Conservation (phyloP, 2,329 filamentous ascomycete species). For the Phialophora chinensis region DNA sequence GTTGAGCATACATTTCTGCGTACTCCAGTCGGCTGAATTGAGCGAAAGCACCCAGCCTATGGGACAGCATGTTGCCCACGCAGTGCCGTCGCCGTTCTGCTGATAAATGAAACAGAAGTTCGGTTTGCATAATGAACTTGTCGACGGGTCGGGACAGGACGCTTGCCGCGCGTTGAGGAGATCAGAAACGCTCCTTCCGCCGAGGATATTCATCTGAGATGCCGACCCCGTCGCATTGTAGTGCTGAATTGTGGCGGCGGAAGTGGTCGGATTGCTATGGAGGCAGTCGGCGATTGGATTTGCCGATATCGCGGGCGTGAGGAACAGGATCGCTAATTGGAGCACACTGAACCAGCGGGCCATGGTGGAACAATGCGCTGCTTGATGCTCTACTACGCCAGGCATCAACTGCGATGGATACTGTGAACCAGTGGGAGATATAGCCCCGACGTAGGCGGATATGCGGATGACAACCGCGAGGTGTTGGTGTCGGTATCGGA, state of each 20-base stretch:
- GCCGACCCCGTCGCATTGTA: slow-evolving; percentile 3
- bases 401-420: slow-evolving; percentile 3
- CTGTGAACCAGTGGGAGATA: neutral
- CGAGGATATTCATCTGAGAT: slow-evolving; percentile 10
- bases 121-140: slow-evolving; percentile 22
- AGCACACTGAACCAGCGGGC: neutral
- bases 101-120: slow-evolving; percentile 32
- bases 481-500: slow-evolving; percentile 2
- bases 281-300: slow-evolving; percentile 3
- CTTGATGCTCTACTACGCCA: neutral
- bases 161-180: slow-evolving; percentile 23
- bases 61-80: slow-evolving; percentile 35
- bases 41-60: slow-evolving; percentile 26
- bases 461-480: slow-evolving; percentile 8
- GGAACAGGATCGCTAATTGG: slow-evolving; percentile 9
- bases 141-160: slow-evolving; percentile 29
- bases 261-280: slow-evolving; percentile 18
- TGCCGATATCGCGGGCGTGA: slow-evolving; percentile 5
- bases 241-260: slow-evolving; percentile 17
- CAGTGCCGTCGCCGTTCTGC: slow-evolving; percentile 17
- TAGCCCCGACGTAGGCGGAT: slow-evolving; percentile 10
- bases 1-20: slow-evolving; percentile 28
- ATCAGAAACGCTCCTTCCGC: neutral
- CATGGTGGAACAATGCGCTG: slow-evolving; percentile 12
- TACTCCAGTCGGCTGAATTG: slow-evolving; percentile 27